Evolutionary conservation across 768 basidiomycete species (phyloP), one percentile per base, ranked within the genome.

Genomic region (Suillus cothurnatus): DNA sequence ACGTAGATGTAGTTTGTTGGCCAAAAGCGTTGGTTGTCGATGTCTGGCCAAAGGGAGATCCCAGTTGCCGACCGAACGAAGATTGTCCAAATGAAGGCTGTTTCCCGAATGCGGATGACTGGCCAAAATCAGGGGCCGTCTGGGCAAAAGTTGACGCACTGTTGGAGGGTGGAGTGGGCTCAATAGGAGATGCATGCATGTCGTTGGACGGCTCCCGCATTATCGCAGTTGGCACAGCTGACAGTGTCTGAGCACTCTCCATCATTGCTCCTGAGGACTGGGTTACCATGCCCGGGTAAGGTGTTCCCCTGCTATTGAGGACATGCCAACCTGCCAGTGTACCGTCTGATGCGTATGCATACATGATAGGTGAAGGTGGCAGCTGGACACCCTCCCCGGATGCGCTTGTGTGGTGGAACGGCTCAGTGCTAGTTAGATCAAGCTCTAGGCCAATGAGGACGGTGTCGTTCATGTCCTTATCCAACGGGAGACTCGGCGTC

Each of bases 301-400:
- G 78, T 21, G 69, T 74, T 1, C 80, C 82, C 49, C 82, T 83
- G 9, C 80, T 78, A 71, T 89, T 86, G 43, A 91, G 84, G 26
- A 90, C 71, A 72, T 87, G 81, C 91, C 92, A 94, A 4, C 81
- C 92, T 57, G 87, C 84, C 28, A 94, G 62, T 0, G 91, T 91
- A 23, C 92, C 92, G 71, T 94, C 92, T 62, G 88, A 92, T 14
- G 91, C 82, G 74, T 91, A 93, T 3, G 86, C 88, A 72, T 87
- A 93, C 75, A 93, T 77, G 63, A 92, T 80, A 0, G 92, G 92
- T 15, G 81, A 81, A 12, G 84, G 78, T 14, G 85, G 83, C 3
- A 82, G 66, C 15, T 80, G 79, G 7, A 78, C 70, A 17, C 73
- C 74, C 67, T 84, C 83, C 5, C 82, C 82, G 0, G 81, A 81